A percentile compares a stretch with the other conserved stretches of the same genome.
Evolutionary conservation across 331 rosid genomes (phyloP).

Genomic region (Dryas integrifolia): DNA sequence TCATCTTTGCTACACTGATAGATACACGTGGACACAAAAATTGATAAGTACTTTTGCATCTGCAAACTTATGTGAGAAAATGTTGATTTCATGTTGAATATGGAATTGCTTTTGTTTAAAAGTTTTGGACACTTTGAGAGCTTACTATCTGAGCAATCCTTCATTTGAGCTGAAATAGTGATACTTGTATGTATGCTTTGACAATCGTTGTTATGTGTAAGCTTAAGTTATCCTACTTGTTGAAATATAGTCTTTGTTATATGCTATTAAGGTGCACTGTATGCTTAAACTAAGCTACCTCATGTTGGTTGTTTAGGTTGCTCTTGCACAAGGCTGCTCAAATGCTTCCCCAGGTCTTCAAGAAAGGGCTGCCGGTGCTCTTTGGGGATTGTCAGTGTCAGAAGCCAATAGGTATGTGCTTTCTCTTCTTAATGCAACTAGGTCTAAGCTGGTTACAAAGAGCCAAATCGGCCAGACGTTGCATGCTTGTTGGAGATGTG

Average conservation of each 20-base stretch:
- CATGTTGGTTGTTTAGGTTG: constrained; percentile 62
- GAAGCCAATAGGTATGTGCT: constrained; percentile 85
- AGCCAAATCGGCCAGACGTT: neutral
- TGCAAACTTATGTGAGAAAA: neutral
- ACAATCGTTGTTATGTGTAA: neutral
- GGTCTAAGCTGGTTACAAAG: neutral
- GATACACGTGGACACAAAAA: neutral
- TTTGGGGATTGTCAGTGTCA: constrained; percentile 98
- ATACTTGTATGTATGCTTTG: neutral
- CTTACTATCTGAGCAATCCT: neutral
- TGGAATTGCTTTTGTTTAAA: neutral
- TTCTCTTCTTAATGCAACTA: constrained; percentile 15
- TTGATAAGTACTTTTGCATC: neutral
- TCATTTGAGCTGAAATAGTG: neutral
- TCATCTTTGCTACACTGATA: neutral
- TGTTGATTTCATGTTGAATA: neutral
- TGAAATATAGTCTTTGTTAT: neutral
- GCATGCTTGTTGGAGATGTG: neutral
- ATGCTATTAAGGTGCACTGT: constrained; percentile 5
- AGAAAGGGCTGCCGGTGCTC: constrained; percentile 99
- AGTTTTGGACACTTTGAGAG: neutral
- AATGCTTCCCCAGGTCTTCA: constrained; percentile 98
- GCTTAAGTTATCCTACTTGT: neutral
- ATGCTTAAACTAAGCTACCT: constrained; percentile 27
- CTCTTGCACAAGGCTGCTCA: constrained; percentile 95